Evolutionary conservation across 2,329 filamentous ascomycete genomes (phyloP).

Genomic region (Cytospora chrysosperma): DNA sequence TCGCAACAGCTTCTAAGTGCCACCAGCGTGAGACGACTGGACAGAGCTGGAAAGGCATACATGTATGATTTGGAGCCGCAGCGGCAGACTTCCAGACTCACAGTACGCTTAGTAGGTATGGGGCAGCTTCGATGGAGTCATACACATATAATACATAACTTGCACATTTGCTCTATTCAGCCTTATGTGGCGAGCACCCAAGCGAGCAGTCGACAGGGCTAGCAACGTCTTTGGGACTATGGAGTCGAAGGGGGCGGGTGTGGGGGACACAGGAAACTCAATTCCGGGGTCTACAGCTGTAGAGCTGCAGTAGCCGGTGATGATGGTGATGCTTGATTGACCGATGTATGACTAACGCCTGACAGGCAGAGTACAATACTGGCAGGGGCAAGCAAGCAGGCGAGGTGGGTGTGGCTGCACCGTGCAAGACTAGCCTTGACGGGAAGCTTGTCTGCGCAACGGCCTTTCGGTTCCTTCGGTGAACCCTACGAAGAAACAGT

Average conservation of each 20-base stretch:
- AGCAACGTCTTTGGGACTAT: background rate
- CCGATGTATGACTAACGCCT: background rate
- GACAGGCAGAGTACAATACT: background rate
- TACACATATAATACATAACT: background rate
- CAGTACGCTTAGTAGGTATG: background rate
- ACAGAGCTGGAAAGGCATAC: background rate
- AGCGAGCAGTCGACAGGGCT: background rate
- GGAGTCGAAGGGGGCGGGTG: background rate
- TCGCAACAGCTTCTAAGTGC: background rate
- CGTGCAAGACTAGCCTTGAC: background rate
- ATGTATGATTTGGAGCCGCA: background rate
- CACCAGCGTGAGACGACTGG: background rate
- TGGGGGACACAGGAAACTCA: background rate
- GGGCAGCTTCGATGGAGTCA: background rate
- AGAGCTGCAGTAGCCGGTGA: background rate
- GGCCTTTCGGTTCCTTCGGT: background rate
- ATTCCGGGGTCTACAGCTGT: background rate
- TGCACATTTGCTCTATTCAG: constrained; percentile 1
- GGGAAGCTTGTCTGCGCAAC: background rate
- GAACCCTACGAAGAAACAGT: background rate
- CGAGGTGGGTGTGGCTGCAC: background rate
- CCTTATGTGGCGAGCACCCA: constrained; percentile 4
- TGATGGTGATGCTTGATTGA: background rate
- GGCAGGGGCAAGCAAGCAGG: background rate
- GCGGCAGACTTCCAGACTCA: background rate